Base-by-base conservation (phyloP, 2,329 filamentous ascomycete genomes). In the Colletotrichum cordylinicola region DNA sequence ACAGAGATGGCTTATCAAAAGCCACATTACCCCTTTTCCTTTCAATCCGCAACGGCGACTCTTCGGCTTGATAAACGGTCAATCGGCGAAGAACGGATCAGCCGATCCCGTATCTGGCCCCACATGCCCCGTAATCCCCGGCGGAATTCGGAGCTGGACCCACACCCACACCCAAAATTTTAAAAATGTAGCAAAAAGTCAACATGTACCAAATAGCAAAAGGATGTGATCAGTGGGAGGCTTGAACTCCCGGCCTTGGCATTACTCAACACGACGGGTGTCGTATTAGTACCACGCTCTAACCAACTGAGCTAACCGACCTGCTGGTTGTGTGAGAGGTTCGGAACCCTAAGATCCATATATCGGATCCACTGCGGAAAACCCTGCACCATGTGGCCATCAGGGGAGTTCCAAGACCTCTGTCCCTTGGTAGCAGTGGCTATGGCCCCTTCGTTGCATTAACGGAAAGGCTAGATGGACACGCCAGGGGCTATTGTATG, bases 291-390 rank as follows among this genome's bases (percentile, higher is more conserved):
- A 76, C 74, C 74, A 76, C 70, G 74, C 74, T 73, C 74, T 76
- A 74, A 76, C 70, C 70, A 76, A 76, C 74, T 76, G 74, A 75
- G 73, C 73, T 75, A 75, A 75, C 73, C 73, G 73, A 76, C 74
- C 73, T 16, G 15, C n/a, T 29, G 37, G 21, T 27, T 65, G 18
- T 37, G 15, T n/a, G 12, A 4, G 8, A 3, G 2, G 2, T 0
- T 0, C 0, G 0, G 0, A 13, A 16, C 27, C 6, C 24, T 29
- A 37, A 52, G 21, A 3, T 18, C 24, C 21, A 29, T 43, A 61
- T 52, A 8, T 9, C 10, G 15, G 60, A 12, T 18, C 29, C 33
- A 55, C 68, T 29, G 37, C 10, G 3, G 0, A n/a, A 52, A 52
- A 21, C 43, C 43, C 43, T 52, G 43, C n/a, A n/a, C n/a, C 1